phyloP scores from a whole-genome alignment of 768 basidiomycete genomes.

The Dacryopinax primogenitus region DNA sequence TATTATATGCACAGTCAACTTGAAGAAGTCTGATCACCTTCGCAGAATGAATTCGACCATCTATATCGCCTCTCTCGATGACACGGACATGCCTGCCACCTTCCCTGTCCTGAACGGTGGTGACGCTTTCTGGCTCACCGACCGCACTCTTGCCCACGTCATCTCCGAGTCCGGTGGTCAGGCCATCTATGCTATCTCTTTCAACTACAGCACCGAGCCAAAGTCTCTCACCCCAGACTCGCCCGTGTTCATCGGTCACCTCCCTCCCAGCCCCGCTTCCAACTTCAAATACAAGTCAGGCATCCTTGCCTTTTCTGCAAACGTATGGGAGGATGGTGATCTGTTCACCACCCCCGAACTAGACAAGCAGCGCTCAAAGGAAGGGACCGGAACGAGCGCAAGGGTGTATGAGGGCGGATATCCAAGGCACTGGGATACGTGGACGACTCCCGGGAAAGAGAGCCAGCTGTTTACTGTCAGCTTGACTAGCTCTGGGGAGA shows the following conservation, averaged over 20 bases:
- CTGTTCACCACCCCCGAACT: conserved; percentile 31
- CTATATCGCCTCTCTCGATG: conserved; percentile 46
- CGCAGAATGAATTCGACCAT: conserved; percentile 58
- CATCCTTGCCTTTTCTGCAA: conserved; percentile 70
- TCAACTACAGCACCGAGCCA: conserved; percentile 32
- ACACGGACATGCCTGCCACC: conserved; percentile 37
- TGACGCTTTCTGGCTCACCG: conserved; percentile 66
- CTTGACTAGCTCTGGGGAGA: conserved; percentile 33
- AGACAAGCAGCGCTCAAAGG: conserved; percentile 47
- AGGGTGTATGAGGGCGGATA: conserved; percentile 55
- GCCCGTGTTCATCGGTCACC: conserved; percentile 40
- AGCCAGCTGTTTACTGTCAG: conserved; percentile 58
- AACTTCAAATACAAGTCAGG: conserved; percentile 60
- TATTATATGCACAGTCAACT: too few relatives aligned
- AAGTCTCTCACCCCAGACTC: conserved; percentile 24
- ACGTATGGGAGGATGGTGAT: conserved; percentile 64
- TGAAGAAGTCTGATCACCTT: neutral
- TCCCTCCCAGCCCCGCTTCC: conserved; percentile 48
- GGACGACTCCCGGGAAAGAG: conserved; percentile 54
- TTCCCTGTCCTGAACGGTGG: conserved; percentile 51
- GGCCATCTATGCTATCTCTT: conserved; percentile 46
- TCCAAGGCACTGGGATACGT: conserved; percentile 66
- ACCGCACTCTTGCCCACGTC: conserved; percentile 56
- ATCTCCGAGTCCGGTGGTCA: conserved; percentile 44
- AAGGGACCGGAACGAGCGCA: conserved; percentile 59